Percentiles rank a stretch among this genome's conserved stretches.
Evolutionary conservation across 2,329 filamentous ascomycete genomes (phyloP).

Genomic region (Fusarium torulosum): DNA sequence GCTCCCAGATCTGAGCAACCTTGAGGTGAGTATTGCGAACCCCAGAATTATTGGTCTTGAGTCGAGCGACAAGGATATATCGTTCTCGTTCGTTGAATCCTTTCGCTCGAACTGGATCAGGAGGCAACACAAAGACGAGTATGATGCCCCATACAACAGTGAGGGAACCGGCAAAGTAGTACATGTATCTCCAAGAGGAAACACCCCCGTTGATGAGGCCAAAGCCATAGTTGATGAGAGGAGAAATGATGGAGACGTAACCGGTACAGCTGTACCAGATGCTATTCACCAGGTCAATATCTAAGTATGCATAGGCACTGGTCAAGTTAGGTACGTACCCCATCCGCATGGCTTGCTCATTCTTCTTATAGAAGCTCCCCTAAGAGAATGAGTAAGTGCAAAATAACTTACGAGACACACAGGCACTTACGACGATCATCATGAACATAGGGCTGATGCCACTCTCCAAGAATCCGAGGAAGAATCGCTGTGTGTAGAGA

Average conservation of each 20-base stretch:
- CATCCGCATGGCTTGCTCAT: constrained; percentile 56
- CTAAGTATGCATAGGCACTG: too few relatives aligned
- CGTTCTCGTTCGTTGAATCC: constrained; percentile 46
- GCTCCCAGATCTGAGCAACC: constrained; percentile 56
- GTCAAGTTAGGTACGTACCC: constrained; percentile 29
- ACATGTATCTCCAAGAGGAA: constrained; percentile 49
- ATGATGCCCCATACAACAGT: constrained; percentile 57
- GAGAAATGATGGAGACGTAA: constrained; percentile 59
- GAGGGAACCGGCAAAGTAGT: constrained; percentile 50
- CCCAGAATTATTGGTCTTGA: constrained; percentile 54
- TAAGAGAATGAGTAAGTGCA: neutral
- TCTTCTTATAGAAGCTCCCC: constrained; percentile 57
- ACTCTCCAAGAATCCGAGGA: constrained; percentile 67
- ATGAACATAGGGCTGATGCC: constrained; percentile 69
- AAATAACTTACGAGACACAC: too few relatives aligned
- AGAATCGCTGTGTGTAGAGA: constrained; percentile 63
- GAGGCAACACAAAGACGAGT: constrained; percentile 56
- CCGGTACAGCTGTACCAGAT: constrained; percentile 60
- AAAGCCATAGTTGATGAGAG: constrained; percentile 62
- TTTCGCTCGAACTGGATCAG: constrained; percentile 56
- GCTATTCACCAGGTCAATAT: constrained; percentile 7
- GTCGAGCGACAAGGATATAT: constrained; percentile 47
- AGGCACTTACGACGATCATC: constrained; percentile 58
- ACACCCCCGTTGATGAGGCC: constrained; percentile 57
- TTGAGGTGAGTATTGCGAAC: constrained; percentile 61